A percentile compares a stretch with the other conserved stretches of the same genome.
Evolutionary conservation across 2,329 filamentous ascomycete genomes (phyloP).

Genomic region (Penicillium sp.): DNA sequence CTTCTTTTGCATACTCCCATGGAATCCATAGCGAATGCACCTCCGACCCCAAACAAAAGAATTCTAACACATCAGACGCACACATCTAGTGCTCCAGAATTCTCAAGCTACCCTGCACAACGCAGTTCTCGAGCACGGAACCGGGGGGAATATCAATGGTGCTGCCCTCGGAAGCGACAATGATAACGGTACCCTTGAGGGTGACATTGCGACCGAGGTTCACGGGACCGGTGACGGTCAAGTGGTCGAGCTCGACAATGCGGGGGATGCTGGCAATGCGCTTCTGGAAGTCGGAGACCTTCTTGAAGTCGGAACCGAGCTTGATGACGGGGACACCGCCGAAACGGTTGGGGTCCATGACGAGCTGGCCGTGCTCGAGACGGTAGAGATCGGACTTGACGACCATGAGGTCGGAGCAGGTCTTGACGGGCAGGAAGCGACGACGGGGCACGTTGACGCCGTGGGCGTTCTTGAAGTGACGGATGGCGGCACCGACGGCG

Average conservation of each 20-base stretch:
- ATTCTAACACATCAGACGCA: neutral
- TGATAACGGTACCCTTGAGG: constrained; percentile 96
- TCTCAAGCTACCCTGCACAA: constrained; percentile 93
- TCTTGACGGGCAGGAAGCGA: constrained; percentile 99
- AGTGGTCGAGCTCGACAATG: constrained; percentile 63
- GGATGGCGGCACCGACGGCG: constrained; percentile 95
- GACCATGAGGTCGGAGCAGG: constrained; percentile 97
- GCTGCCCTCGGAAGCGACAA: constrained; percentile 94
- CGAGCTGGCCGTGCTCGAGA: constrained; percentile 94
- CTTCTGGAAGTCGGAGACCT: constrained; percentile 77
- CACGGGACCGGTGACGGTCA: constrained; percentile 96
- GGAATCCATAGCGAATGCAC: constrained; percentile 29
- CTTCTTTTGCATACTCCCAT: constrained; percentile 28
- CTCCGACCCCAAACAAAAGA: constrained; percentile 14
- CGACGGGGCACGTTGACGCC: constrained; percentile 97
- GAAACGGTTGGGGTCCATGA: constrained; percentile 96
- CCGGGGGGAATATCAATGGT: constrained; percentile 97
- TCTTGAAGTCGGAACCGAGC: constrained; percentile 99
- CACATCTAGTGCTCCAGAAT: constrained; percentile 65
- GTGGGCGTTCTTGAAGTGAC: constrained; percentile 97
- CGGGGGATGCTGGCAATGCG: constrained; percentile 53
- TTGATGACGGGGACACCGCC: constrained; percentile 97
- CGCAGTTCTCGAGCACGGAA: constrained; percentile 96
- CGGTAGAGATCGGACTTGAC: constrained; percentile 99
- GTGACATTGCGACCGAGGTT: constrained; percentile 95